Evolutionary conservation across 140 eudicot species (phyloP).

Genomic region (Stevia rebaudiana): DNA sequence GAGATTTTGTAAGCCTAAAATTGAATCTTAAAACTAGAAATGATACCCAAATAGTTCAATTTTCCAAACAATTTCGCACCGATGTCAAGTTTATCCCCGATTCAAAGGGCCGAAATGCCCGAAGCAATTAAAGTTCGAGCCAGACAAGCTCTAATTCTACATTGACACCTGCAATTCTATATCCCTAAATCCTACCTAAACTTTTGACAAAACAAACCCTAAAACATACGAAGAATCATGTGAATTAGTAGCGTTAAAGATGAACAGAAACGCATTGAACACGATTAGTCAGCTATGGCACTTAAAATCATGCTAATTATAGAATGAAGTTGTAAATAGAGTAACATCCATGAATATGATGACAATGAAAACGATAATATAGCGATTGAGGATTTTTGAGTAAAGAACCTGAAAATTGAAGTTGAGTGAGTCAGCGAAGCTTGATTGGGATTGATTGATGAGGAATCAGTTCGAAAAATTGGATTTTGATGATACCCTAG

Average conservation of each 20-base stretch:
- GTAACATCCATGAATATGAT: slow-evolving; percentile 11
- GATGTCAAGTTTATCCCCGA: not conserved
- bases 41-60: slow-evolving; percentile 8
- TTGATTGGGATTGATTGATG: slow-evolving; percentile 10
- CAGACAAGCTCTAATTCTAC: not conserved
- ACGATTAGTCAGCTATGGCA: not conserved
- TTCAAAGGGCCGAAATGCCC: not conserved
- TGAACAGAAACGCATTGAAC: not conserved
- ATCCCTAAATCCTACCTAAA: not conserved
- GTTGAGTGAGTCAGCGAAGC: not conserved
- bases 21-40: not conserved
- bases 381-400: not conserved
- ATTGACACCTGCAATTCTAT: not conserved
- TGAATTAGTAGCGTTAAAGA: not conserved
- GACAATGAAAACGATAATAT: not conserved
- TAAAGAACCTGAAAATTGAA: slow-evolving; percentile 23
- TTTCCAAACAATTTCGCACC: not conserved
- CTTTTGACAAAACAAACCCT: slow-evolving; percentile 5
- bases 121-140: not conserved
- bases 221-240: slow-evolving; percentile 8
- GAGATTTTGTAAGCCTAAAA: not conserved
- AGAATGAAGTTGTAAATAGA: not conserved
- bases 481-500: slow-evolving; percentile 28
- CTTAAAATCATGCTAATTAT: not conserved
- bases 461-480: not conserved